phyloP scores from a whole-genome alignment of 345 rosid genomes.

The Excoecaria cochinchinensis region DNA sequence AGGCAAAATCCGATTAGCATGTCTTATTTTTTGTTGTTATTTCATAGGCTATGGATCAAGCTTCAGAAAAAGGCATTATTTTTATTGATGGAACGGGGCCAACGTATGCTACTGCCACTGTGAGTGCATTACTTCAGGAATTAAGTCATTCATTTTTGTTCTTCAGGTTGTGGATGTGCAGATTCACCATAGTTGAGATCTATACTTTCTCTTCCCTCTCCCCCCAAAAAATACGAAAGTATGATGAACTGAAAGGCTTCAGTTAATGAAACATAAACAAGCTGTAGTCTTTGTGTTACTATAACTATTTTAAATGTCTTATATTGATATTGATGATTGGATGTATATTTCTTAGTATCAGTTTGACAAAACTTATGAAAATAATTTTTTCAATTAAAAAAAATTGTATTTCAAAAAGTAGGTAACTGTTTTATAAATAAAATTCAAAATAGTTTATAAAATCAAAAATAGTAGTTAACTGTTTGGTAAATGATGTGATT shows the following conservation, averaged over 20 bases:
- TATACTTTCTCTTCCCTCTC: not conserved
- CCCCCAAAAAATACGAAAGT: not conserved
- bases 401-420: too few relatives aligned
- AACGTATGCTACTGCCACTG: constrained; percentile 86
- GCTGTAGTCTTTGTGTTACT: not conserved
- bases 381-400: too few relatives aligned
- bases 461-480: too few relatives aligned
- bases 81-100: constrained; percentile 86
- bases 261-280: not conserved
- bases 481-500: too few relatives aligned
- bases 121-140: constrained; percentile 33
- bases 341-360: not conserved
- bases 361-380: too few relatives aligned
- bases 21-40: constrained; percentile 13
- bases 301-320: not conserved
- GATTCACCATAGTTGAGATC: not conserved
- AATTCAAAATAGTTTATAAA: too few relatives aligned
- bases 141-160: constrained; percentile 9
- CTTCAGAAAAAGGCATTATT: constrained; percentile 66
- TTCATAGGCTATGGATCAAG: constrained; percentile 77
- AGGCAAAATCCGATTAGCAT: not conserved
- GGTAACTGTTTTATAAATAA: too few relatives aligned
- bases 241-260: not conserved
- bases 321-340: not conserved
- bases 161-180: constrained; percentile 11